Base-by-base conservation (phyloP, 2,329 filamentous ascomycete genomes). In the Didymella keratinophila region DNA sequence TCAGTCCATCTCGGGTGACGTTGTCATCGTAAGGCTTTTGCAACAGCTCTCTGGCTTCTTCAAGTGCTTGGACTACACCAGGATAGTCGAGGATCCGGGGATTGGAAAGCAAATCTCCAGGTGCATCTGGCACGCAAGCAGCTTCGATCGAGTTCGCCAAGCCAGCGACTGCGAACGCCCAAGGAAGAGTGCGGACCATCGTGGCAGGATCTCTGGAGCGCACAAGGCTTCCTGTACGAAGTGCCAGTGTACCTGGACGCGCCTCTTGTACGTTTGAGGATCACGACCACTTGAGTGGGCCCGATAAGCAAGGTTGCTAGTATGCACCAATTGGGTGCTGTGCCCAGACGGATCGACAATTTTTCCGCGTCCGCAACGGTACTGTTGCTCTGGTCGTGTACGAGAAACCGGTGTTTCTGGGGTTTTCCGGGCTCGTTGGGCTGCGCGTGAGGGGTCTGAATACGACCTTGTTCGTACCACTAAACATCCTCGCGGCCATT, bases 1-100 rank as follows among this genome's bases (percentile, higher is more conserved):
- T 71, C 20, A 74, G 52, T 6, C 70, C 71, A 64, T 75, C 72
- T 7, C 68, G 58, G 1, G 70, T 73, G 2, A 58, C 62, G 14
- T 68, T 68, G 4, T 27, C 50, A 18, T 51, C 16, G 18, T 51
- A 58, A 6, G 50, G 45, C 27, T 54, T 51, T 14, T 23, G 39
- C 28, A 58, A 25, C 6, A 53, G n/a, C 14, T 46, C n/a, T 20
- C 64, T 60, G 0, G 72, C 61, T 43, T 60, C 54, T n/a, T 65
- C 34, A n/a, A 75, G 65, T 14, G 72, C 72, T 25, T 62, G 46
- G 16, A 66, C 28, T 1, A 75, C 62, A 30, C 61, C 46, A 14
- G 67, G 61, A 45, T 75, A 67, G n/a, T 62, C 30, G 12, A 72
- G 48, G 1, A 71, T 51, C 1, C 43, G 37, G 1, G 64, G 27